Conservation (phyloP, 2,329 filamentous ascomycete species). For the Zymoseptoria ardabiliae region DNA sequence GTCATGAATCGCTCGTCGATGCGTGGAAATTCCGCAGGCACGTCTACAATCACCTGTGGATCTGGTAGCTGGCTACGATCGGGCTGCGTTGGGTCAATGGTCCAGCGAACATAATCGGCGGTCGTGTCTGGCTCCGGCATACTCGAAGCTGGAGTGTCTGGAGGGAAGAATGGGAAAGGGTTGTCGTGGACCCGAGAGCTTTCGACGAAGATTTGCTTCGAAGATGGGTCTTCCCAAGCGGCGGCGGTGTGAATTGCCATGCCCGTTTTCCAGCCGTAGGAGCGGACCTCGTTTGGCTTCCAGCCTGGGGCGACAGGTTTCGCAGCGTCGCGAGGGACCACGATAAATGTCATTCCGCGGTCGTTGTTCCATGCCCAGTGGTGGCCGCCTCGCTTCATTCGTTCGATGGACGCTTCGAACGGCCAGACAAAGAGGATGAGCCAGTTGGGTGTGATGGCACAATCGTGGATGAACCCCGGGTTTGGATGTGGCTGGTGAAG, state of each 20-base stretch:
- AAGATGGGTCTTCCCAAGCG: slow-evolving; percentile 33
- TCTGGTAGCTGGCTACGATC: slow-evolving; percentile 22
- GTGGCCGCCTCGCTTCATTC: slow-evolving; percentile 34
- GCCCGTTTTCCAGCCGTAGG: slow-evolving; percentile 19
- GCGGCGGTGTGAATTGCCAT: slow-evolving; percentile 39
- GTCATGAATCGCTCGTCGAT: slow-evolving; percentile 40
- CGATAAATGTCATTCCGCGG: slow-evolving; percentile 20
- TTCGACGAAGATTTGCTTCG: slow-evolving; percentile 34
- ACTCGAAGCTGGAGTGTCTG: slow-evolving; percentile 22
- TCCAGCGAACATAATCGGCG: slow-evolving; percentile 39
- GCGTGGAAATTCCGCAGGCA: slow-evolving; percentile 39
- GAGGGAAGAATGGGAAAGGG: slow-evolving; percentile 39
- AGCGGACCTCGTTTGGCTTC: slow-evolving; percentile 11
- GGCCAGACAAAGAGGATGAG: slow-evolving; percentile 34
- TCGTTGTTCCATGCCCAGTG: slow-evolving; percentile 34
- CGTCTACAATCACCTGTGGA: slow-evolving; percentile 29
- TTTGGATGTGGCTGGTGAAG: slow-evolving; percentile 32
- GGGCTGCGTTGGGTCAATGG: slow-evolving; percentile 31
- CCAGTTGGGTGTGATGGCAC: slow-evolving; percentile 34
- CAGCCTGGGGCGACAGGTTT: slow-evolving; percentile 14
- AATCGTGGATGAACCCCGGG: slow-evolving; percentile 35
- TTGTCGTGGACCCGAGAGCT: slow-evolving; percentile 36
- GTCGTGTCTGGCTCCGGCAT: slow-evolving; percentile 30
- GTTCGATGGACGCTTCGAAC: slow-evolving; percentile 30
- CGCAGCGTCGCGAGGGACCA: slow-evolving; percentile 16